phyloP scores from a whole-genome alignment of 1,284 basidiomycete genomes.

The Cryptococcus hybrid region DNA sequence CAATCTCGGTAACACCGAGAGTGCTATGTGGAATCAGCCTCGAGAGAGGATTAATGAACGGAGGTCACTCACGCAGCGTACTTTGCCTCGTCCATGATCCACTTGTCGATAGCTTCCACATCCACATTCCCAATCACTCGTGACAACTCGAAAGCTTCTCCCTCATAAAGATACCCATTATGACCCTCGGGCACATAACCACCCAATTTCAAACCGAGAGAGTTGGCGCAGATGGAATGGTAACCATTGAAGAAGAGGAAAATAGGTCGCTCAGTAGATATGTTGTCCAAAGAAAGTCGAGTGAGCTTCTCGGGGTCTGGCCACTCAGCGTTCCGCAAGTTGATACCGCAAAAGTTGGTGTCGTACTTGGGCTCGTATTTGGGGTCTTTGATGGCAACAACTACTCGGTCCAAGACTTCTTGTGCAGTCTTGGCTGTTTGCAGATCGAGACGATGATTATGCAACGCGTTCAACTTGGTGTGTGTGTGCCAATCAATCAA shows the following conservation, averaged over 20 bases:
- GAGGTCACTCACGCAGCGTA: conserved; percentile 28
- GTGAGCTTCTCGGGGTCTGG: conserved; percentile 25
- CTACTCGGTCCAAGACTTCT: conserved; percentile 19
- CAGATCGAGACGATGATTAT: conserved; percentile 24
- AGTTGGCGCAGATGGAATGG: conserved; percentile 37
- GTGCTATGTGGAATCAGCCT: conserved; percentile 7
- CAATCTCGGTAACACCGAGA: conserved; percentile 40
- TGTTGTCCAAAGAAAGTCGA: conserved; percentile 21
- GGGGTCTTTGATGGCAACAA: conserved; percentile 14
- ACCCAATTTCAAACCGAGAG: conserved; percentile 20
- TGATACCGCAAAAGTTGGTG: conserved; percentile 17
- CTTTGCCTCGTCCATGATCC: conserved; percentile 24
- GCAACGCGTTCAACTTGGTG: conserved; percentile 28
- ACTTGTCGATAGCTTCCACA: conserved; percentile 22
- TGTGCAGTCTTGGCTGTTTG: conserved; percentile 16
- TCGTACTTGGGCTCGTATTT: conserved; percentile 15
- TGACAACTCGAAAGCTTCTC: conserved; percentile 28
- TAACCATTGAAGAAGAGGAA: conserved; percentile 36
- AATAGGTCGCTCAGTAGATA: conserved; percentile 23
- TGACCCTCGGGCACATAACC: conserved; percentile 17
- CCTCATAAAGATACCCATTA: conserved; percentile 28
- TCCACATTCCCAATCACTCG: conserved; percentile 24
- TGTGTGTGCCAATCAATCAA: conserved; percentile 38
- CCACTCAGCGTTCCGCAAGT: conserved; percentile 34
- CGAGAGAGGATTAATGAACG: not conserved